Percentiles rank a stretch among this genome's conserved stretches.
Conservation (phyloP, 352 stramenopile genomes). For the Phytophthora aleatoria region DNA sequence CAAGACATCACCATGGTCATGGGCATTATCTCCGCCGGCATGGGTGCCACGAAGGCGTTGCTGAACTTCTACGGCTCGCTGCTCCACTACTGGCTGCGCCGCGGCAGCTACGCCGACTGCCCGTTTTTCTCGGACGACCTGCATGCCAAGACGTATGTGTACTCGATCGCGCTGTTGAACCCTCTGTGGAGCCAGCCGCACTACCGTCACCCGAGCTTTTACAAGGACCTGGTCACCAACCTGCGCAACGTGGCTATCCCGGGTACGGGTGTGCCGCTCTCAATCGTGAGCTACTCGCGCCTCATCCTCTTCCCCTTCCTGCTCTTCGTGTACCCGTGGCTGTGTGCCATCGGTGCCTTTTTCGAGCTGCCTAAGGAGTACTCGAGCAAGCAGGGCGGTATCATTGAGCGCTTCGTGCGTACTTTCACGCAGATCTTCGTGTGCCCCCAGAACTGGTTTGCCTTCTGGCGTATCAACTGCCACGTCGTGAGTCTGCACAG, state of each 20-base stretch:
- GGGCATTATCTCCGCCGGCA: conserved; percentile 33
- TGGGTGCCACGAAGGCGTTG: conserved; percentile 42
- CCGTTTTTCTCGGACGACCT: conserved; percentile 81
- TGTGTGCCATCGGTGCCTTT: conserved; percentile 84
- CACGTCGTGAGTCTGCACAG: conserved; percentile 95
- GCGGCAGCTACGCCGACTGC: conserved; percentile 73
- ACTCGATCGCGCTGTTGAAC: conserved; percentile 94
- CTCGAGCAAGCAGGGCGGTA: conserved; percentile 62
- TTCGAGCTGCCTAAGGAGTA: conserved; percentile 72
- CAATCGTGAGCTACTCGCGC: conserved; percentile 84
- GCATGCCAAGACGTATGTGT: conserved; percentile 93
- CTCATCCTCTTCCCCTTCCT: conserved; percentile 87
- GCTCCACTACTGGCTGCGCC: conserved; percentile 78
- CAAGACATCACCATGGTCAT: conserved; percentile 32
- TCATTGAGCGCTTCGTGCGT: conserved; percentile 90
- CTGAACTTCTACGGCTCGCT: conserved; percentile 82
- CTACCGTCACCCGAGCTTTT: conserved; percentile 96
- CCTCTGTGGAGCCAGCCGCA: conserved; percentile 95
- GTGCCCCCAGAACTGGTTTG: conserved; percentile 96
- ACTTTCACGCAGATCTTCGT: conserved; percentile 87
- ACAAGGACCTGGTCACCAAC: conserved; percentile 95
- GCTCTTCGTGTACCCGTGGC: conserved; percentile 87
- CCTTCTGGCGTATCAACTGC: conserved; percentile 97
- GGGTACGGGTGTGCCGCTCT: conserved; percentile 95
- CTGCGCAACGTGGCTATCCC: conserved; percentile 98